Conservation (phyloP, 2,329 filamentous ascomycete genomes). For the Colletotrichum sp. region DNA sequence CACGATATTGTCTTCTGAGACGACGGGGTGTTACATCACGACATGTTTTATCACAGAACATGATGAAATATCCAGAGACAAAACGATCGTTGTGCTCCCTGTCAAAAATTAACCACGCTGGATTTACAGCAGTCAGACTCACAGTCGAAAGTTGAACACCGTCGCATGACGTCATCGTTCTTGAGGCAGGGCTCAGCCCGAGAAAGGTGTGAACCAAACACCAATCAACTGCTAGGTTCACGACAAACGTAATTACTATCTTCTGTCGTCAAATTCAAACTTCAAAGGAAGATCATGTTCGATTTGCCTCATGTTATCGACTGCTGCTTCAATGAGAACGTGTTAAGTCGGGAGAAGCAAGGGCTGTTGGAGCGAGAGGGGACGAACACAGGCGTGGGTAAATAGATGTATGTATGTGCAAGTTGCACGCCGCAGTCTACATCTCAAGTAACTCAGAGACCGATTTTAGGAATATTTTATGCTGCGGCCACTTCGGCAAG, state of each 20-base stretch:
- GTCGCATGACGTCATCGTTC: not conserved
- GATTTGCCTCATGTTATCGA: not conserved
- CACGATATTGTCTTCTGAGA: not conserved
- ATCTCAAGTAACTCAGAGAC: fast-evolving
- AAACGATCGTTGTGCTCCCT: not conserved
- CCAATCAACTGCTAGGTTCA: no score
- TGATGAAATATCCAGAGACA: not conserved
- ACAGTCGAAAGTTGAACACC: not conserved
- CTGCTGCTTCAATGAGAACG: not conserved
- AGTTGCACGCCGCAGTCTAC: not conserved
- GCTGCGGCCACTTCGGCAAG: fast-evolving
- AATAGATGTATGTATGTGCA: fast-evolving
- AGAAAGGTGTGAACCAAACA: not conserved
- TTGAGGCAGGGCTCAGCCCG: not conserved
- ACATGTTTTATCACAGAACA: not conserved
- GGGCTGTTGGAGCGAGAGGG: not conserved
- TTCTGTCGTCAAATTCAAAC: no score
- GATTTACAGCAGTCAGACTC: not conserved
- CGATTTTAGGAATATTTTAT: fast-evolving
- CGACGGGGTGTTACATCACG: not conserved
- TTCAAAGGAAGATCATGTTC: no score
- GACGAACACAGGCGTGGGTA: fast-evolving
- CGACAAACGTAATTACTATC: no score
- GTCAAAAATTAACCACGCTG: not conserved
- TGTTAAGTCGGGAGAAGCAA: not conserved